Base-by-base conservation (phyloP, 331 rosid genomes). In the Spiraea crenata region DNA sequence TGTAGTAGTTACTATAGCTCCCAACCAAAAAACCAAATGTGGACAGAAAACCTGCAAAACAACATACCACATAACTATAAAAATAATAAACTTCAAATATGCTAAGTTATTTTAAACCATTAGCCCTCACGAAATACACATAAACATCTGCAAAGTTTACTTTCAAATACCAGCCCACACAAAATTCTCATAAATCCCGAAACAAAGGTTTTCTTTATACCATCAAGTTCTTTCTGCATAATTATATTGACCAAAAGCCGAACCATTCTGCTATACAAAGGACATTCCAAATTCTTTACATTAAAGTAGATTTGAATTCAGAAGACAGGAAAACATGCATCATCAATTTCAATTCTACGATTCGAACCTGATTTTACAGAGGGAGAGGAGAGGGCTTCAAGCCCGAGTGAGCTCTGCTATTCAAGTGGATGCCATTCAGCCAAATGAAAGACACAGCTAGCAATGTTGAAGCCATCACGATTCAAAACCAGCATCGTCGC, bases 391-490 rank as follows among this genome's bases (percentile, higher is more conserved):
- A 81, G 91, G 93, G 93, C 89, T 69, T 72, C 80, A 80, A 74
- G 86, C 92, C 96, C 95, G 6, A 66, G 60, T 82, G 69, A 76
- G 47, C 83, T 72, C 19, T 71, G 85, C 73, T 85, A 85, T 87
- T 90, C 77, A 54, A 90, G 79, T n/a, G 97, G 98, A 82, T 93
- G 98, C 98, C 98, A 93, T 78, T 93, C 98, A 20, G 95, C 96
- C 78, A 87, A 82, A 72, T 93, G 98, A 73, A 77, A 80, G 66
- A 86, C 85, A 69, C 70, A 82, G 76, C 84, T 82, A 48, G 76
- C 75, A 76, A 82, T 69, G 75, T 76, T 78, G 44, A 77, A 80
- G 69, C 78, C 83, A 50, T 82, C 77, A 67, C 74, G 83, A 77
- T 84, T 87, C 81, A 74, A 83, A 84, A 83, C 83, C 83, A 85